Percentiles rank a stretch among this genome's conserved stretches.
These are phyloP conservation scores for Phytophthora cryptogea DNA, from an alignment of 352 stramenopile species.

Conservation along the genomic window DNA sequence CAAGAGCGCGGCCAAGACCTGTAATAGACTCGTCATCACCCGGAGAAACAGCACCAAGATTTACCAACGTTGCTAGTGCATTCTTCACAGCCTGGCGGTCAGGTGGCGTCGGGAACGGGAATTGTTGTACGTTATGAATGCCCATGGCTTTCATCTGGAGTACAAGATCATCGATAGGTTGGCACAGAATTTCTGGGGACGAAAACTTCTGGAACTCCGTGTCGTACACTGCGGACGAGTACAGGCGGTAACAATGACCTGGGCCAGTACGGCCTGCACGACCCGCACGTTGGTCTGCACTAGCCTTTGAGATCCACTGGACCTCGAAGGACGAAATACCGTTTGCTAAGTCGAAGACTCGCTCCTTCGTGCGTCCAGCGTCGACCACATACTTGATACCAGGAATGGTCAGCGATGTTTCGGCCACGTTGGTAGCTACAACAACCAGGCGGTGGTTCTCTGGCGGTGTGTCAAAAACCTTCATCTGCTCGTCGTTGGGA, in stretches of 20 bases:
- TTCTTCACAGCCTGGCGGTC: constrained; percentile 86
- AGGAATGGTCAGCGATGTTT: constrained; percentile 97
- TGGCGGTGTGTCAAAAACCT: constrained; percentile 85
- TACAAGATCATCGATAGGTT: constrained; percentile 96
- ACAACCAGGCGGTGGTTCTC: constrained; percentile 94
- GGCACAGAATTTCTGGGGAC: constrained; percentile 88
- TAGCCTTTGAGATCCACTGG: constrained; percentile 88
- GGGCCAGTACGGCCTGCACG: constrained; percentile 95
- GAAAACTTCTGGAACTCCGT: constrained; percentile 94
- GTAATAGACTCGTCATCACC: constrained; percentile 76
- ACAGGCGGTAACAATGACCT: constrained; percentile 98
- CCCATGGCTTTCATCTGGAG: constrained; percentile 98
- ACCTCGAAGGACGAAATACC: constrained; percentile 95
- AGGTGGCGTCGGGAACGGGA: constrained; percentile 97
- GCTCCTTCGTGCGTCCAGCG: constrained; percentile 94
- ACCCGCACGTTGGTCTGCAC: constrained; percentile 91
- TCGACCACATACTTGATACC: constrained; percentile 98
- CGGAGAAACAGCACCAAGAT: constrained; percentile 68
- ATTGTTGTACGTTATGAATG: constrained; percentile 94
- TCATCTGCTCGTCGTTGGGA: constrained; percentile 95
- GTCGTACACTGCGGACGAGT: constrained; percentile 96
- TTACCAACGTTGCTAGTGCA: constrained; percentile 85
- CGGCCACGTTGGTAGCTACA: constrained; percentile 98
- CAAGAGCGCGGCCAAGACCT: constrained; percentile 75
- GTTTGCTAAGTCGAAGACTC: constrained; percentile 92